Percentiles rank a stretch among this genome's conserved stretches.
phyloP scores from a whole-genome alignment of 306 rosid genomes.

The Casuarina glauca region DNA sequence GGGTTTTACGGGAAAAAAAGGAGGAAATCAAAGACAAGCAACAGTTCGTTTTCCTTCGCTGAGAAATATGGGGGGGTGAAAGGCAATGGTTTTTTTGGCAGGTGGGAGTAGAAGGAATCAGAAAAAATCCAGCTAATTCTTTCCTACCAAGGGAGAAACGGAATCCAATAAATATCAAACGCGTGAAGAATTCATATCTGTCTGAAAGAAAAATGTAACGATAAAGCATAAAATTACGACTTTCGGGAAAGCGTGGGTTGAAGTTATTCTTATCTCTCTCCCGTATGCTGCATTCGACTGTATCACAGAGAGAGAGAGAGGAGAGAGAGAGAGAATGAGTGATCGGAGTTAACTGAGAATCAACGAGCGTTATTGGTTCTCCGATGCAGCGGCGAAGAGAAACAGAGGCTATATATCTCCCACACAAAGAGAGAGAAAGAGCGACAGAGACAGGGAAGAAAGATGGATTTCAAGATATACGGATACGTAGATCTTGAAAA shows the following conservation, averaged over 20 bases:
- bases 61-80: conserved; percentile 14
- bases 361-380: not conserved
- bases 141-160: conserved; percentile 31
- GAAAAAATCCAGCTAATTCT: conserved; percentile 38
- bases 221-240: not conserved
- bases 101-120: conserved; percentile 32
- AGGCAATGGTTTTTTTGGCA: conserved; percentile 39
- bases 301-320: not conserved
- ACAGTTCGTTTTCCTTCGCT: not conserved
- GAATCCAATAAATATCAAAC: not conserved
- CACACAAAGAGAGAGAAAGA: not conserved
- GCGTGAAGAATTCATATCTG: not conserved
- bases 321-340: not conserved
- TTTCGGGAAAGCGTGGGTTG: conserved; percentile 2
- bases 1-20: not conserved
- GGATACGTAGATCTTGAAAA: not conserved
- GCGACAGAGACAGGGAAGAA: not conserved
- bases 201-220: not conserved
- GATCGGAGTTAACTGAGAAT: not conserved
- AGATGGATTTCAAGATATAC: no score
- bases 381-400: not conserved
- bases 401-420: not conserved
- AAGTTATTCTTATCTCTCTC: not conserved
- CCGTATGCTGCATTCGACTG: not conserved
- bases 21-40: not conserved